A percentile compares a stretch with the other conserved stretches of the same genome.
Conservation (phyloP, 179 eudicot genomes). For the Carnegiea gigantea region DNA sequence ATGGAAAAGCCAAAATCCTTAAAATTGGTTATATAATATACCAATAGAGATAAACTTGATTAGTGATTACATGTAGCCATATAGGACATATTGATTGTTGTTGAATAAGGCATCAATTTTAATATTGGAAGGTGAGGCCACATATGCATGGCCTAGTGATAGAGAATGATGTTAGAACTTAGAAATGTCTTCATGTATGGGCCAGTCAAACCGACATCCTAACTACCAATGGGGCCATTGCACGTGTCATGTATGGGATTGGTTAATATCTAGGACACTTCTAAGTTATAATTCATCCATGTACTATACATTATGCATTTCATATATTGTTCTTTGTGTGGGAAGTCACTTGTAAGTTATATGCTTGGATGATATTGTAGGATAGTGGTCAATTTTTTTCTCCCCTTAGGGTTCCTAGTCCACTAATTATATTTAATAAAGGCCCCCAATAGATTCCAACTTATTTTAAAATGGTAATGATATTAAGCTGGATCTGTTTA, state of each 20-base stretch:
- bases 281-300: not conserved
- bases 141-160: constrained; percentile 17
- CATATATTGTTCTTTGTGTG: not conserved
- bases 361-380: no score
- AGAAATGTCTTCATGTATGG: constrained; percentile 12
- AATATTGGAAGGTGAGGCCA: not conserved
- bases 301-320: not conserved
- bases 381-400: no score
- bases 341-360: no score
- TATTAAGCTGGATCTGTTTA: no score
- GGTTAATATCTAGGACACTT: constrained; percentile 30
- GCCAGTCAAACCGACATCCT: constrained; percentile 53
- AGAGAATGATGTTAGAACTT: constrained; percentile 36
- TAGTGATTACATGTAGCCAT: not conserved
- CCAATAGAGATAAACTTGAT: no score
- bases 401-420: no score
- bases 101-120: no score
- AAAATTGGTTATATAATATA: no score
- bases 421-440: no score
- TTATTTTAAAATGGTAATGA: no score
- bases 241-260: constrained; percentile 51
- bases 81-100: not conserved
- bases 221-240: constrained; percentile 50
- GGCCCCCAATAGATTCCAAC: no score
- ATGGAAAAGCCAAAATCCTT: no score